Evolutionary conservation across 345 rosid genomes (phyloP).

Genomic region (Rubroshorea leprosula): DNA sequence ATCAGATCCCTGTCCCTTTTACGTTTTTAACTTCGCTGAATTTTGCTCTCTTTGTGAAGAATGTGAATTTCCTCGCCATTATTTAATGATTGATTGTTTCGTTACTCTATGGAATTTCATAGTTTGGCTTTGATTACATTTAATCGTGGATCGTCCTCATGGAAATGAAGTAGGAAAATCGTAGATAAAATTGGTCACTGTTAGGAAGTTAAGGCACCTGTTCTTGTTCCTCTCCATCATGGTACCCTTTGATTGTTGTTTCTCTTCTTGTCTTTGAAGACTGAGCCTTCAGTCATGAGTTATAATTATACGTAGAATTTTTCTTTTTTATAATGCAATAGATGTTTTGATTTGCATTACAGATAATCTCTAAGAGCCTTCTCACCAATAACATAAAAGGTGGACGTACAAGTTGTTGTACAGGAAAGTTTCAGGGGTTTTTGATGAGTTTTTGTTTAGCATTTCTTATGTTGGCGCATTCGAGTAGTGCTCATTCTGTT

Average conservation of each 20-base stretch:
- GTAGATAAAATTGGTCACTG: too few species aligned
- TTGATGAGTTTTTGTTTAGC: conserved; percentile 66
- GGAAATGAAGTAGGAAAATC: too few species aligned
- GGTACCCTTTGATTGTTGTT: too few species aligned
- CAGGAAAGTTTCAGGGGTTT: conserved; percentile 68
- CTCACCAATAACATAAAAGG: conserved; percentile 47
- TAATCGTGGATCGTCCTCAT: neutral
- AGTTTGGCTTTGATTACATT: neutral
- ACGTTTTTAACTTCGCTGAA: neutral
- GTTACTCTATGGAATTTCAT: neutral
- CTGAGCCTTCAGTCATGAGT: neutral
- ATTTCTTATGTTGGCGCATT: conserved; percentile 49
- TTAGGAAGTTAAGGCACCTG: too few species aligned
- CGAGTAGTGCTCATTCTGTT: conserved; percentile 25
- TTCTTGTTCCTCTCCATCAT: too few species aligned
- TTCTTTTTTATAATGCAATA: neutral
- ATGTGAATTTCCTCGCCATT: too few species aligned
- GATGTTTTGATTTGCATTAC: conserved; percentile 19
- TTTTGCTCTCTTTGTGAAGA: neutral
- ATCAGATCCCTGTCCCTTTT: conserved; percentile 1
- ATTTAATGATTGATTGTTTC: neutral
- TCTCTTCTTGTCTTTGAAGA: too few species aligned
- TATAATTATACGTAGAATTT: too few species aligned
- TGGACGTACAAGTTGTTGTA: conserved; percentile 63
- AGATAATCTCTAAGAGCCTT: conserved; percentile 70